Percentiles rank a stretch among this genome's conserved stretches.
These are phyloP conservation scores for Choricystis sp. DNA, from an alignment of 139 green algal genomes.

Conservation along the genomic window DNA sequence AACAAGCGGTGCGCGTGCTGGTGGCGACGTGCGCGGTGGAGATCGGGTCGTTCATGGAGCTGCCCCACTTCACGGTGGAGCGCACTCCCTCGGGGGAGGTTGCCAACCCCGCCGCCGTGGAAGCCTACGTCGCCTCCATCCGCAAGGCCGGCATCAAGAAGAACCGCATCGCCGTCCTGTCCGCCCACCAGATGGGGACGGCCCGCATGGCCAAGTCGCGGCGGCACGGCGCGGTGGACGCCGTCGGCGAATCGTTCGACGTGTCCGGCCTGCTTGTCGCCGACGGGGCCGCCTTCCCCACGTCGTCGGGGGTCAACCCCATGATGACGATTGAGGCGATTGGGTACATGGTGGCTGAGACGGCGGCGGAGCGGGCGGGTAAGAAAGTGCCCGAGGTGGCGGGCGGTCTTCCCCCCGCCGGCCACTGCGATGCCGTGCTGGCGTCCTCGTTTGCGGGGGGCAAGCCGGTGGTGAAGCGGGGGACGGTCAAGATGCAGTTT, in stretches of 20 bases:
- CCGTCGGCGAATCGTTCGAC: slow-evolving; percentile 43
- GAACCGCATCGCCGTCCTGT: slow-evolving; percentile 19
- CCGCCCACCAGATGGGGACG: slow-evolving; percentile 54
- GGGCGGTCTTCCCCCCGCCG: too few relatives aligned
- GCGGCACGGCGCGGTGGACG: slow-evolving; percentile 25
- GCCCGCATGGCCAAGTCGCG: slow-evolving; percentile 30
- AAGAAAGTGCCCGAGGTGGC: neutral
- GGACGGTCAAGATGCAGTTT: neutral
- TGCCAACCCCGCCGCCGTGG: slow-evolving; percentile 19
- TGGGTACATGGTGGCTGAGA: slow-evolving; percentile 21
- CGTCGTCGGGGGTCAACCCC: slow-evolving; percentile 47
- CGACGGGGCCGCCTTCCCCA: slow-evolving; percentile 43
- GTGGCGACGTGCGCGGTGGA: slow-evolving; percentile 1
- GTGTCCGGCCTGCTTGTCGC: slow-evolving; percentile 35
- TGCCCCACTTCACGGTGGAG: slow-evolving; percentile 9
- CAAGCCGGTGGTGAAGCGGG: neutral
- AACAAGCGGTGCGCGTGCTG: neutral
- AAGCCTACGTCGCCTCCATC: slow-evolving; percentile 15
- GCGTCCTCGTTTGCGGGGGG: neutral
- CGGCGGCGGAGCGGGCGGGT: slow-evolving; percentile 9
- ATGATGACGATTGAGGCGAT: slow-evolving; percentile 48
- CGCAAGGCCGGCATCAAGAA: slow-evolving; percentile 4
- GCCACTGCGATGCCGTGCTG: neutral
- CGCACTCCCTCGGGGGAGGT: neutral
- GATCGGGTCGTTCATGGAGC: neutral